phyloP scores from a whole-genome alignment of 495 filamentous ascomycete species.

The Stereocaulon alpinum region DNA sequence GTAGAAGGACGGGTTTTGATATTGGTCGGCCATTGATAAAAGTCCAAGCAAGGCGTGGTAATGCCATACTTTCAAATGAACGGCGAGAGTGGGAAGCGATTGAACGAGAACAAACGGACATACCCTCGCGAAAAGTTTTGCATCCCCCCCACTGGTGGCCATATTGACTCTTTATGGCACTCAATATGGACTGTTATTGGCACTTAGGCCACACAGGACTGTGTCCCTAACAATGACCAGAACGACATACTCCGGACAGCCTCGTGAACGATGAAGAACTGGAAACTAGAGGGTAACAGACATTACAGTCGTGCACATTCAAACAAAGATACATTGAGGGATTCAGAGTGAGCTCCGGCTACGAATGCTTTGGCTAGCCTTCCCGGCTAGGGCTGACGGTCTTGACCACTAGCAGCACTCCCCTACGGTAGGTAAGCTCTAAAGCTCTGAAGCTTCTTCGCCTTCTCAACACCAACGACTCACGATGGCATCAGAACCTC shows the following conservation, averaged over 20 bases:
- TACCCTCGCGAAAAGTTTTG: constrained; percentile 99
- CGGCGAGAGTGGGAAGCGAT: constrained; percentile 9
- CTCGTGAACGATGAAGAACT: neutral
- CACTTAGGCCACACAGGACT: neutral
- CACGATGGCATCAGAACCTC: neutral
- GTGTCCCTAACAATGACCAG: neutral
- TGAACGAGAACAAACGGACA: constrained; percentile 33
- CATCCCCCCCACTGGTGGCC: constrained; percentile 81
- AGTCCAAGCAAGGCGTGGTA: neutral
- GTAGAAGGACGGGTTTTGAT: neutral
- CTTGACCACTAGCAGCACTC: no score
- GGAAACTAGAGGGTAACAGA: no score
- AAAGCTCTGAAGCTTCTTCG: neutral
- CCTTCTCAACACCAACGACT: neutral
- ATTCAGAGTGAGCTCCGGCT: neutral
- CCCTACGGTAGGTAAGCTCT: neutral
- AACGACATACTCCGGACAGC: neutral
- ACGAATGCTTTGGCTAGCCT: no score
- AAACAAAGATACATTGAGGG: neutral
- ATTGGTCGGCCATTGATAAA: neutral
- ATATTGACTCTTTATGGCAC: constrained; percentile 36
- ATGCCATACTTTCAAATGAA: neutral
- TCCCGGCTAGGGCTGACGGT: constrained; percentile 5
- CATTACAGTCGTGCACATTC: no score
- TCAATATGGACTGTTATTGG: constrained; percentile 37